Evolutionary conservation across 352 stramenopile species (phyloP), one percentile per base, ranked within the genome.

Genomic region (Globisporangium mamillatum): DNA sequence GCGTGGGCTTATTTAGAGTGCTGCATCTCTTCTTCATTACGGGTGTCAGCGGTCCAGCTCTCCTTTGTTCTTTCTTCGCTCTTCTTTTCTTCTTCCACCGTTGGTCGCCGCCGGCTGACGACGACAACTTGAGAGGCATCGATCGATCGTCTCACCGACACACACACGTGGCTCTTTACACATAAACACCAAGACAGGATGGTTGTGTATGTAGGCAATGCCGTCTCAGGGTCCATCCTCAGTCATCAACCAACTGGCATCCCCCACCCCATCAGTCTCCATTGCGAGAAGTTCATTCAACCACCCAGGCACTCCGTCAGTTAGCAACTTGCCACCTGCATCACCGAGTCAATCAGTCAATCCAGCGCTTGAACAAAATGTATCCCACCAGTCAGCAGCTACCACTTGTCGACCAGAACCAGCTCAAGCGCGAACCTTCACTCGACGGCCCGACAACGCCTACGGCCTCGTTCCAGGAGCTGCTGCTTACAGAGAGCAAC

Each of bases 391-490:
- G 36, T 22, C 34, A 52, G n/a, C 58, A 52, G 58, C n/a, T 63
- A 16, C 25, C 60, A 3, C 4, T 48, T 10, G 12, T n/a, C 10
- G 22, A 48, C 44, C n/a, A 24, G 12, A 7, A 65, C 16, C 57
- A 46, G 18, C 1, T 27, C 14, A 67, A 73, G 41, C 55, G 65
- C 14, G 78, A 82, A 52, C 68, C 67, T 34, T 60, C 60, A 16
- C 16, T 58, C 8, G 27, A 58, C 2, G 16, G 22, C 7, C 60
- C 29, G 20, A 38, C 44, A 16, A 36, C 44, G 8, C 44, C 61
- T 29, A 60, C 48, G 10, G 50, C 29, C n/a, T 66, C 61, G 10
- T 66, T 66, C 46, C 61, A 66, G 27, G 46, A 66, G 44, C 18
- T 66, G n/a, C 61, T 66, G 29, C 61, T 52, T n/a, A 36, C 46